A percentile compares a stretch with the other conserved stretches of the same genome.
Evolutionary conservation across 495 filamentous ascomycete genomes (phyloP).

Genomic region (Trichoderma gamsii): DNA sequence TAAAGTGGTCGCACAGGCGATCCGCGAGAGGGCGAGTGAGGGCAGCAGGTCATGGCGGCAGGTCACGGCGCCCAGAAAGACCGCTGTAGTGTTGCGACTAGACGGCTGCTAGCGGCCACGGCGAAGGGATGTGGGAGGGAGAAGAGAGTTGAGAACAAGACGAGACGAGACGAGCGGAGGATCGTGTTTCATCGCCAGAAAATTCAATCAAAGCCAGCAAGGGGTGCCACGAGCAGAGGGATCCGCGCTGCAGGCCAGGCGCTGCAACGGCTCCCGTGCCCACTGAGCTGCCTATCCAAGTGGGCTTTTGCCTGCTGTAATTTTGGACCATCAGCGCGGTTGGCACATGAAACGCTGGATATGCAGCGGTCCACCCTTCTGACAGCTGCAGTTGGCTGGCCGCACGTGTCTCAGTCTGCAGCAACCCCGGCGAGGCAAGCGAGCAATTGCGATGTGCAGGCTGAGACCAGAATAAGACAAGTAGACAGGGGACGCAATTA

Average conservation of each 20-base stretch:
- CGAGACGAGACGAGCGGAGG: not conserved
- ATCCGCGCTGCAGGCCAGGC: too few relatives aligned
- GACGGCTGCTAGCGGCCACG: not conserved
- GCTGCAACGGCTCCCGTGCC: too few relatives aligned
- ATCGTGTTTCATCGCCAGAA: not conserved
- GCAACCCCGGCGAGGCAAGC: not conserved
- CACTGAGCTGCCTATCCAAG: too few relatives aligned
- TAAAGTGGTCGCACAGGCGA: conserved; percentile 7
- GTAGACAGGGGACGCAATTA: not conserved
- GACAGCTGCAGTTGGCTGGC: not conserved
- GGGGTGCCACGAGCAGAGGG: too few relatives aligned
- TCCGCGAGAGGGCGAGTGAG: not conserved
- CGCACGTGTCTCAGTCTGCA: conserved; percentile 11
- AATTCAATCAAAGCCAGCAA: not conserved
- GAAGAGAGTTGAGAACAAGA: not conserved
- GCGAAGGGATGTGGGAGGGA: not conserved
- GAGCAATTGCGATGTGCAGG: not conserved
- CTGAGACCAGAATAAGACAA: not conserved
- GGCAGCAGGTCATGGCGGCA: not conserved
- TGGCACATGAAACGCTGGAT: not conserved
- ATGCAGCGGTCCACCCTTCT: not conserved
- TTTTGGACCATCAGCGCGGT: not conserved
- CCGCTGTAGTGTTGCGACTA: not conserved
- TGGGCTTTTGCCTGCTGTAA: not conserved
- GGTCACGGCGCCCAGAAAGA: not conserved